Base-by-base conservation (phyloP, 768 basidiomycete genomes). In the Auriscalpium orientale region DNA sequence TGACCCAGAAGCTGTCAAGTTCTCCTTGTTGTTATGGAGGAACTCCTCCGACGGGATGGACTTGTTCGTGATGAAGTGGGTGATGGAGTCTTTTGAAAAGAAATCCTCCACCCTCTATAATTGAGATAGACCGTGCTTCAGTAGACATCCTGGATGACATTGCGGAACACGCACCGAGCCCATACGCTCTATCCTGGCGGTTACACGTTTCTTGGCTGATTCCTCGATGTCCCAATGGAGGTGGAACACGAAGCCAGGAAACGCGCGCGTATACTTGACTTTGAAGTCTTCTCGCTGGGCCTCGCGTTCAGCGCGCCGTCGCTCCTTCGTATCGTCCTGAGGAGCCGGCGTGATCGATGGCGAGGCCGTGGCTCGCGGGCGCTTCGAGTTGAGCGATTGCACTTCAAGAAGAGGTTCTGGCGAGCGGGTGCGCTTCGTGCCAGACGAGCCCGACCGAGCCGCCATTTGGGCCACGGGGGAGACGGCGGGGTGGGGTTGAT, bases 11-110 rank as follows among this genome's bases (percentile, higher is more conserved):
- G 51, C 55, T 68, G 70, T 1, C 67, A 49, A 66, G 65, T 91
- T 90, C 68, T 90, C 89, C 68, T 90, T 89, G 67, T 87, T 81
- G 6, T 72, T 56, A 28, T 28, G 28, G 58, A 66, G 56, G 57
- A 70, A 71, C 18, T 74, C 71, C 28, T 56, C 70, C 57, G 49
- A 68, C 54, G 44, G 64, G 8, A 70, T 59, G 36, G 73, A 67
- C 54, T 76, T 75, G 64, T 87, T 79, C 53, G 88, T 89, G 66
- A 95, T 85, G 59, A 98, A 78, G 72, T 98, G 95, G 0, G 93
- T 94, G 22, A 95, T 51, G 33, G 54, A 82, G 49, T 83, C 79
- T 49, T 78, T 83, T 34, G 89, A 91, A 70, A 98, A 95, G 77
- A 97, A 97, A 58, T 84, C 80, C 50, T 95, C 91, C 55, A 92